A percentile compares a stretch with the other conserved stretches of the same genome.
These are phyloP conservation scores for Pterula multifida DNA, from an alignment of 1,284 basidiomycete genomes.

Conservation along the genomic window DNA sequence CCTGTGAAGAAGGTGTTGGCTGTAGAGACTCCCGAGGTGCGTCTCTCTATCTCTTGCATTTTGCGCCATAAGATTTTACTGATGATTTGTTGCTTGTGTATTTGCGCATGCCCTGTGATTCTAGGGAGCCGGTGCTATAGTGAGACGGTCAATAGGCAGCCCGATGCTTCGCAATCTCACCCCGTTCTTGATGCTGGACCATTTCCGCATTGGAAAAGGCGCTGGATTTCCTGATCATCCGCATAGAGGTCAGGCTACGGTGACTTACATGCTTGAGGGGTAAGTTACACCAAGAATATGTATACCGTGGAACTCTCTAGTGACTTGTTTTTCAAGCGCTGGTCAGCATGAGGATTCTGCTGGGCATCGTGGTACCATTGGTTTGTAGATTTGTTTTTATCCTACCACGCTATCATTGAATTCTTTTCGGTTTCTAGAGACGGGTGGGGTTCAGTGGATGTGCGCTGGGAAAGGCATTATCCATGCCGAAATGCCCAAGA, in stretches of 20 bases:
- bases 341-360: conserved; percentile 87
- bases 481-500: conserved; percentile 86
- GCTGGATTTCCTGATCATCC: conserved; percentile 78
- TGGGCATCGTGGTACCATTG: conserved; percentile 74
- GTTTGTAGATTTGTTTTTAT: conserved; percentile 12
- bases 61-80: neutral
- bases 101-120: neutral
- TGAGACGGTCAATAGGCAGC: conserved; percentile 85
- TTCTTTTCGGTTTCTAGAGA: conserved; percentile 21
- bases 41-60: conserved; percentile 3
- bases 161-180: conserved; percentile 67
- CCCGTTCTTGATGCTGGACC: conserved; percentile 86
- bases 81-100: neutral
- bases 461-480: conserved; percentile 73
- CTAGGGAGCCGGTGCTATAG: conserved; percentile 76
- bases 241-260: conserved; percentile 80
- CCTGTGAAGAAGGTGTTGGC: conserved; percentile 71
- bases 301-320: too few species aligned
- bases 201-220: conserved; percentile 54
- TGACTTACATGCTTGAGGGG: conserved; percentile 87
- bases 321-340: too few species aligned
- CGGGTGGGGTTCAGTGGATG: conserved; percentile 95
- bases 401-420: neutral
- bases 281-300: too few species aligned
- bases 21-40: conserved; percentile 71